Evolutionary conservation across 192 early-diverging fungal species (phyloP).

Genomic region (Gigaspora rosea): DNA sequence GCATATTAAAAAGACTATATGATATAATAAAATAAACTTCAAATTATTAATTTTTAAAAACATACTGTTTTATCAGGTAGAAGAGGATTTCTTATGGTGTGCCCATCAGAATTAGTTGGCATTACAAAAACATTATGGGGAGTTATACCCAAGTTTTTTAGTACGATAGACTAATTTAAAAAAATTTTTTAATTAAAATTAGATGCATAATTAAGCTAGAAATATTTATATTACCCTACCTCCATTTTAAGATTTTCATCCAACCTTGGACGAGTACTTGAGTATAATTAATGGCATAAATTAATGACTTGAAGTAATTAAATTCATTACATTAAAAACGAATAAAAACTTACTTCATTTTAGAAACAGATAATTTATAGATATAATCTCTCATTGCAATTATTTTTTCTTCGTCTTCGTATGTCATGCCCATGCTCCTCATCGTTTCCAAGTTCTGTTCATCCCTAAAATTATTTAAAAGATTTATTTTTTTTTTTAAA

Average conservation of each 20-base stretch:
- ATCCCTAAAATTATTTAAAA: constrained; percentile 42
- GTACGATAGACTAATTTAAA: constrained; percentile 47
- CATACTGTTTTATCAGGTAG: background rate
- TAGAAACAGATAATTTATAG: constrained; percentile 66
- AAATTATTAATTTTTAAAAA: background rate
- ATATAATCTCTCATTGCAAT: constrained; percentile 75
- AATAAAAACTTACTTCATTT: constrained; percentile 34
- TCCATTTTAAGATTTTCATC: constrained; percentile 33
- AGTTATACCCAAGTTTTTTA: constrained; percentile 65
- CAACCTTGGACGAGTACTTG: constrained; percentile 34
- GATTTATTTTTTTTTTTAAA: background rate
- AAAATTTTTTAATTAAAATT: background rate
- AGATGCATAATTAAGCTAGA: background rate
- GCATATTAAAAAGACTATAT: no score
- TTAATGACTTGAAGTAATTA: background rate
- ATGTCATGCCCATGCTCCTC: constrained; percentile 68
- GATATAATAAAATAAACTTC: background rate
- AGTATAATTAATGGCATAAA: background rate
- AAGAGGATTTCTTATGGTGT: background rate
- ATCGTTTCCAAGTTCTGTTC: constrained; percentile 54
- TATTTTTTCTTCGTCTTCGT: constrained; percentile 76
- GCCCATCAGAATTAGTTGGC: constrained; percentile 41
- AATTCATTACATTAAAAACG: background rate
- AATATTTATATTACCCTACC: background rate
- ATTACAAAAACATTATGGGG: constrained; percentile 73